phyloP scores from a whole-genome alignment of 441 rosid genomes.

The Daphne laureola region DNA sequence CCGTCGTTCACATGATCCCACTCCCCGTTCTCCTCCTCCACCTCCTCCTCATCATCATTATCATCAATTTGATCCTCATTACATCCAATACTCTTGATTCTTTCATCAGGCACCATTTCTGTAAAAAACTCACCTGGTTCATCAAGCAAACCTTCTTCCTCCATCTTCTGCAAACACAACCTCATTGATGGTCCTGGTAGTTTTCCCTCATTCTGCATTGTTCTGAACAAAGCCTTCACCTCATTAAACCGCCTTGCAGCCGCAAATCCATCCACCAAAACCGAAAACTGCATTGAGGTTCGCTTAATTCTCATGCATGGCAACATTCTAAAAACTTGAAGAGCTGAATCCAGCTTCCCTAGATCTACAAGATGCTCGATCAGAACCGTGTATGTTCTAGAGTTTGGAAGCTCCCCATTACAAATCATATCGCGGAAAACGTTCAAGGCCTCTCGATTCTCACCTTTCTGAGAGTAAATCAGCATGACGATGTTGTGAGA shows the following conservation, averaged over 20 bases:
- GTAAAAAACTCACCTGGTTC: slow-evolving; percentile 38
- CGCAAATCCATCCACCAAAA: slow-evolving; percentile 48
- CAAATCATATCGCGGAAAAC: slow-evolving; percentile 44
- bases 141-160: slow-evolving; percentile 46
- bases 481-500: slow-evolving; percentile 61
- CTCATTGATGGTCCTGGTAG: slow-evolving; percentile 54
- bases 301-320: slow-evolving; percentile 78
- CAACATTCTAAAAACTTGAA: slow-evolving; percentile 48
- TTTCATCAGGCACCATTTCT: slow-evolving; percentile 65
- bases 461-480: slow-evolving; percentile 34
- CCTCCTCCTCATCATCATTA: slow-evolving; percentile 17
- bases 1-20: slow-evolving; percentile 22
- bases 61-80: slow-evolving; percentile 30
- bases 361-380: slow-evolving; percentile 58
- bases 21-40: slow-evolving; percentile 1
- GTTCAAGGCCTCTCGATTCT: slow-evolving; percentile 40
- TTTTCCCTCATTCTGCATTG: slow-evolving; percentile 65
- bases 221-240: slow-evolving; percentile 47
- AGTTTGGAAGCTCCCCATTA: slow-evolving; percentile 74
- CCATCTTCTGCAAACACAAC: slow-evolving; percentile 45
- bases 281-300: slow-evolving; percentile 55
- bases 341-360: slow-evolving; percentile 53
- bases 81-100: slow-evolving; percentile 42
- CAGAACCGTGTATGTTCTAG: slow-evolving; percentile 73
- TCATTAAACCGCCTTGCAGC: slow-evolving; percentile 36